phyloP scores from a whole-genome alignment of 169 alveolate species.

The Eimeria falciformis region DNA sequence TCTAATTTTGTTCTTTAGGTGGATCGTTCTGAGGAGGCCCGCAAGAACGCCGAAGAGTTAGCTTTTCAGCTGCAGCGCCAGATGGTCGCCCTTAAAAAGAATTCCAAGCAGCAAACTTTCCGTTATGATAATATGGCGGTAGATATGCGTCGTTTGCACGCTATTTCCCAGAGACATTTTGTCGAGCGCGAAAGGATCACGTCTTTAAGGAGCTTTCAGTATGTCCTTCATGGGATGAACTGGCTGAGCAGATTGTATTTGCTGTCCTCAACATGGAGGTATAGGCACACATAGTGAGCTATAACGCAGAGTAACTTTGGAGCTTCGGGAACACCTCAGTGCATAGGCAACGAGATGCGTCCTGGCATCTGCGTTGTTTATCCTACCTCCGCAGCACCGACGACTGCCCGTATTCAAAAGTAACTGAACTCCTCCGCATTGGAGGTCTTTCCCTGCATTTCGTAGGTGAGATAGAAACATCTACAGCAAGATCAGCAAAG shows the following conservation, averaged over 20 bases:
- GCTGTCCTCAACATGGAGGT: too few relatives aligned
- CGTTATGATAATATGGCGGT: not conserved
- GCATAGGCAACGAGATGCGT: not conserved
- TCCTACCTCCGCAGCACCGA: slow-evolving; percentile 15
- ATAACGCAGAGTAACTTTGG: too few relatives aligned
- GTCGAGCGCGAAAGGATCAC: slow-evolving; percentile 28
- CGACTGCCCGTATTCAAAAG: slow-evolving; percentile 53
- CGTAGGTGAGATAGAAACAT: not conserved
- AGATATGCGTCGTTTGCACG: slow-evolving; percentile 58
- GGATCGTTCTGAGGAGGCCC: slow-evolving; percentile 34
- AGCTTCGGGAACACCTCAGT: too few relatives aligned
- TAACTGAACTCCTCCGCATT: slow-evolving; percentile 36
- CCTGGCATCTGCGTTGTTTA: not conserved
- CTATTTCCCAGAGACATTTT: slow-evolving; percentile 22
- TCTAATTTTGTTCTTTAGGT: not conserved
- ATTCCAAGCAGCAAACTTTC: slow-evolving; percentile 35
- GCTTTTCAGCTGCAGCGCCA: slow-evolving; percentile 7
- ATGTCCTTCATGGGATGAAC: not conserved
- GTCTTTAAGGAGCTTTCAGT: slow-evolving; percentile 34
- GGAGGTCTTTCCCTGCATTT: slow-evolving; percentile 34
- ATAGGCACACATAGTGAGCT: too few relatives aligned
- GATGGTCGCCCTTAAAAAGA: slow-evolving; percentile 23
- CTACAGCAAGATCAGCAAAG: not conserved
- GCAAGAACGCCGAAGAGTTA: not conserved
- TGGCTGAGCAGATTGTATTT: too few relatives aligned